These are phyloP conservation scores for Chaetothyriales sp. DNA, from an alignment of 2,329 filamentous ascomycete species.

Conservation along the genomic window DNA sequence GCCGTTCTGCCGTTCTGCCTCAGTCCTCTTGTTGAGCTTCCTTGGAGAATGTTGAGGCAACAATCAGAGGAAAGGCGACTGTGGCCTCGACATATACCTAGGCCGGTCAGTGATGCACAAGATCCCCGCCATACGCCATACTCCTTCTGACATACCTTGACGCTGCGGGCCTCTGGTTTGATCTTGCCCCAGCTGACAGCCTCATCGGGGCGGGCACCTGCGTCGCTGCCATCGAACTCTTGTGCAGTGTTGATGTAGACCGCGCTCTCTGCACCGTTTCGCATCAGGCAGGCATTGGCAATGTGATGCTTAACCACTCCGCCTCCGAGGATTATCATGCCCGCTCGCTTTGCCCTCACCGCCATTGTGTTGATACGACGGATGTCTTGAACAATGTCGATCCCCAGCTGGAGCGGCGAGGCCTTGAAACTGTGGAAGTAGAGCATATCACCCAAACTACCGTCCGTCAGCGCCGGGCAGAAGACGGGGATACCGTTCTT, in stretches of 20 bases:
- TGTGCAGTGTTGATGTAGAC: constrained; percentile 97
- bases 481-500: constrained; percentile 96
- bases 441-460: constrained; percentile 90
- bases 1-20: neutral
- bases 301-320: constrained; percentile 98
- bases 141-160: constrained; percentile 52
- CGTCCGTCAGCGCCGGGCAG: constrained; percentile 89
- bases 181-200: constrained; percentile 99
- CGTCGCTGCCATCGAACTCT: constrained; percentile 95
- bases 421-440: constrained; percentile 96
- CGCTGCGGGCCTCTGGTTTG: constrained; percentile 68
- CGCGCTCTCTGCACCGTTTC: constrained; percentile 89
- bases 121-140: neutral
- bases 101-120: neutral
- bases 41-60: neutral
- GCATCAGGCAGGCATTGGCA: constrained; percentile 92
- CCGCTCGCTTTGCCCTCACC: constrained; percentile 69
- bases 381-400: constrained; percentile 91
- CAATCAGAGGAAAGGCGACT: constrained; percentile 51
- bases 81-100: constrained; percentile 52
- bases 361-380: constrained; percentile 83
- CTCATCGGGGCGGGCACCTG: constrained; percentile 85
- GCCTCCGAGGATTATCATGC: constrained; percentile 90
- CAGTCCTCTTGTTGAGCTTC: too few relatives aligned
- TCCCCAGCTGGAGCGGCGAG: constrained; percentile 62